Evolutionary conservation across 2,329 filamentous ascomycete genomes (phyloP).

Genomic region (Emergomyces africanus): DNA sequence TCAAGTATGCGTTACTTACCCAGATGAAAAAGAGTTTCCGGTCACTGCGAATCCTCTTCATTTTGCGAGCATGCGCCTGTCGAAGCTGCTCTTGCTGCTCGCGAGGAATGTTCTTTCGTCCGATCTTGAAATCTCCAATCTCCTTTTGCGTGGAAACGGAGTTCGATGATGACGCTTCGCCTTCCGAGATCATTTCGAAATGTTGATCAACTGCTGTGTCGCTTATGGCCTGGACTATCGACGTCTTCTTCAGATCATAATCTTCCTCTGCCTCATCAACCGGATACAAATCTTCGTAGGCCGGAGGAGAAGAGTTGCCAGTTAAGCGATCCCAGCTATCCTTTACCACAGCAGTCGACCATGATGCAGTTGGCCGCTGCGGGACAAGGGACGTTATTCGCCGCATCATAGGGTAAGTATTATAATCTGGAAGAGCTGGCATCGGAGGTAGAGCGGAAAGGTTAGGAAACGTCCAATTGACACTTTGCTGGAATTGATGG

Average conservation of each 20-base stretch:
- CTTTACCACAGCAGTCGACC: slow-evolving; percentile 18
- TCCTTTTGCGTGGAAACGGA: slow-evolving; percentile 13
- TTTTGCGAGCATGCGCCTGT: slow-evolving; percentile 33
- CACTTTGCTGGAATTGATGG: slow-evolving; percentile 61
- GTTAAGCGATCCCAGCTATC: slow-evolving; percentile 54
- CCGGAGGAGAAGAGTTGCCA: slow-evolving; percentile 46
- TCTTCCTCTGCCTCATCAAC: slow-evolving; percentile 24
- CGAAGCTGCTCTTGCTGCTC: slow-evolving; percentile 36
- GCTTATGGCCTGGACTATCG: slow-evolving; percentile 29
- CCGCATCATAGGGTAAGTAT: slow-evolving; percentile 58
- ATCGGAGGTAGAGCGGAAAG: slow-evolving; percentile 47
- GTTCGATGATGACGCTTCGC: slow-evolving; percentile 3
- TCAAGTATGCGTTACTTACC: slow-evolving; percentile 25
- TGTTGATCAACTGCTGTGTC: slow-evolving; percentile 34
- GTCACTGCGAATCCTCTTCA: slow-evolving; percentile 38
- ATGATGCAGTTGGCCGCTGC: slow-evolving; percentile 44
- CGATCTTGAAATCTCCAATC: slow-evolving; percentile 31
- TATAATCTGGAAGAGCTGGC: slow-evolving; percentile 56
- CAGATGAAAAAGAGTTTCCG: slow-evolving; percentile 42
- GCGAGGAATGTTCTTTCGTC: slow-evolving; percentile 29
- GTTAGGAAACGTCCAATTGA: slow-evolving; percentile 54
- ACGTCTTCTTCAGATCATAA: slow-evolving; percentile 31
- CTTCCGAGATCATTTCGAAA: slow-evolving; percentile 24
- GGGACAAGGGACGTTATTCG: slow-evolving; percentile 61
- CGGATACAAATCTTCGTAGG: slow-evolving; percentile 70